These are phyloP conservation scores for Chara braunii DNA, from an alignment of 139 green algal genomes.

Conservation along the genomic window DNA sequence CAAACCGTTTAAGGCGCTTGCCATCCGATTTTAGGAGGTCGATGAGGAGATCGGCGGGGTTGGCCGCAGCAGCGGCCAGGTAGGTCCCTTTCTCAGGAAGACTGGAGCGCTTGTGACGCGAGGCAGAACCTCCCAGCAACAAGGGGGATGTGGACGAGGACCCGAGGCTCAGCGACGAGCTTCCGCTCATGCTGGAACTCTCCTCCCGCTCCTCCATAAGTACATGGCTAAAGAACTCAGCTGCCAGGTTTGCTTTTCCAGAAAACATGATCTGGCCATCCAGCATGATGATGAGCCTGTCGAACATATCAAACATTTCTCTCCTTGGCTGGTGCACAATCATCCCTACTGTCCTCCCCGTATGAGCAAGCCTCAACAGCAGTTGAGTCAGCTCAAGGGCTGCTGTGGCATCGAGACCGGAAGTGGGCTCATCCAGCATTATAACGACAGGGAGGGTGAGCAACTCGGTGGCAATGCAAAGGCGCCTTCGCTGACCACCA, in stretches of 20 bases:
- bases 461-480: slow-evolving; percentile 80
- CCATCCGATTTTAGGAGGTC: no score
- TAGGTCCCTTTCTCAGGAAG: no score
- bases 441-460: slow-evolving; percentile 85
- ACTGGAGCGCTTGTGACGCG: no score
- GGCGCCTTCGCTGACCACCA: no score
- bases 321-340: slow-evolving; percentile 74
- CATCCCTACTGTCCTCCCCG: slow-evolving; percentile 55
- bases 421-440: slow-evolving; percentile 73
- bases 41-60: slow-evolving; percentile 39
- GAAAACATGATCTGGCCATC: slow-evolving; percentile 47
- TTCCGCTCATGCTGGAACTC: no score
- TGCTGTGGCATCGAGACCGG: slow-evolving; percentile 82
- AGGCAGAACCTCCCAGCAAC: no score
- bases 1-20: no score
- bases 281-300: slow-evolving; percentile 66
- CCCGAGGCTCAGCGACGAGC: no score
- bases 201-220: no score
- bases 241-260: slow-evolving; percentile 11
- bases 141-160: slow-evolving; percentile 27
- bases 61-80: no score
- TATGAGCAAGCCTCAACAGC: no score
- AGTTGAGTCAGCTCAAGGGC: slow-evolving; percentile 73
- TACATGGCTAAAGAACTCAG: slow-evolving; percentile 39
- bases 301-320: slow-evolving; percentile 66